Evolutionary conservation across 2,329 filamentous ascomycete genomes (phyloP).

Genomic region (Cryphonectria parasitica): DNA sequence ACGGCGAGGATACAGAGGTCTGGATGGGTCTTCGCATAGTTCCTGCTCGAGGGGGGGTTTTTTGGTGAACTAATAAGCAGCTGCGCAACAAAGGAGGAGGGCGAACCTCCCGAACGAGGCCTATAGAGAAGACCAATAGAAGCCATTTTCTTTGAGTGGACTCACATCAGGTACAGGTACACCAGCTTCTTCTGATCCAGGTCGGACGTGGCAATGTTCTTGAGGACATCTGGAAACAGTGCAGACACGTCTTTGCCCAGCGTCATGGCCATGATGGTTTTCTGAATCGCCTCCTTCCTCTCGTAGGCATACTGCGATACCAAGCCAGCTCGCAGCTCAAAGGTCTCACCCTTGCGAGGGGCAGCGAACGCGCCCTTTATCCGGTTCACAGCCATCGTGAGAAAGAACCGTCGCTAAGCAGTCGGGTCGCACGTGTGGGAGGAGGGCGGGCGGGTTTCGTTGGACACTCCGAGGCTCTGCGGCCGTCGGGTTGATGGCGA

Average conservation of each 20-base stretch:
- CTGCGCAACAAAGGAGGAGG: slow-evolving; percentile 15
- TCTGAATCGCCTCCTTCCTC: slow-evolving; percentile 98
- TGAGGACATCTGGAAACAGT: slow-evolving; percentile 94
- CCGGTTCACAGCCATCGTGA: slow-evolving; percentile 88
- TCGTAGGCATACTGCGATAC: slow-evolving; percentile 99
- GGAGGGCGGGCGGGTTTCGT: slow-evolving; percentile 36
- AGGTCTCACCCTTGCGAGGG: slow-evolving; percentile 96
- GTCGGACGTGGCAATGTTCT: slow-evolving; percentile 95
- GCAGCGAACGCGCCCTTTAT: slow-evolving; percentile 92
- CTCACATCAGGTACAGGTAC: slow-evolving; percentile 94
- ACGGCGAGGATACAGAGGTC: slow-evolving; percentile 98
- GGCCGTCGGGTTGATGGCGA: slow-evolving; percentile 5
- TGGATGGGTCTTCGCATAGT: slow-evolving; percentile 98
- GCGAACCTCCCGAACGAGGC: background rate
- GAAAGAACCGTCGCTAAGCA: slow-evolving; percentile 28
- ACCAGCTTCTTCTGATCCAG: slow-evolving; percentile 99
- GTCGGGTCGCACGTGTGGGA: slow-evolving; percentile 18
- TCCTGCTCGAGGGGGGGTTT: slow-evolving; percentile 59
- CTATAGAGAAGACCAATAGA: background rate
- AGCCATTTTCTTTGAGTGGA: slow-evolving; percentile 18
- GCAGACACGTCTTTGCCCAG: slow-evolving; percentile 97
- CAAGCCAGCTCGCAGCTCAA: slow-evolving; percentile 91
- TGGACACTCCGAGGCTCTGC: slow-evolving; percentile 26
- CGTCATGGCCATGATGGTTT: slow-evolving; percentile 99
- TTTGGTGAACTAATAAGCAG: slow-evolving; percentile 31